These are phyloP conservation scores for Lotus japonicus DNA, from an alignment of 306 rosid genomes.

Conservation along the genomic window DNA sequence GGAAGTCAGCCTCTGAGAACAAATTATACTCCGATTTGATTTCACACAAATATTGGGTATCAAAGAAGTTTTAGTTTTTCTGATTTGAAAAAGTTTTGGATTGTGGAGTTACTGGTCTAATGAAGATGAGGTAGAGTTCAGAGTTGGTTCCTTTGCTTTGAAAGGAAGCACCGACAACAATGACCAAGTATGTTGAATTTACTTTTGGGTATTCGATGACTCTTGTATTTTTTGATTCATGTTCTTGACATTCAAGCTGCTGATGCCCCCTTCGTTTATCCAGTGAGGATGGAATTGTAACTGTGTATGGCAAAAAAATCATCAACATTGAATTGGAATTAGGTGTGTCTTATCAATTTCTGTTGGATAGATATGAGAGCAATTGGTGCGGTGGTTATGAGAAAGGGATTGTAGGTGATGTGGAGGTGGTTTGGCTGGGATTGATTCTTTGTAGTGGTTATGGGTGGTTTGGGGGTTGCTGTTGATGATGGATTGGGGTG, in stretches of 20 bases:
- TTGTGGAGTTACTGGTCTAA: no score
- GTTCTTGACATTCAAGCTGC: neutral
- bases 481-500: no score
- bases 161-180: neutral
- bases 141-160: neutral
- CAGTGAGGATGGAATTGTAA: neutral
- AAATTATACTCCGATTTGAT: constrained; percentile 18
- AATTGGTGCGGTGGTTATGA: no score
- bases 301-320: neutral
- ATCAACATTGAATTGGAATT: neutral
- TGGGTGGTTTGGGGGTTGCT: no score
- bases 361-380: neutral
- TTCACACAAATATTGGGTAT: no score
- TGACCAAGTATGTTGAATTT: neutral
- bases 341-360: neutral
- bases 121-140: neutral
- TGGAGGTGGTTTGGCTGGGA: no score
- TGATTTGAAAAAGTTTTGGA: no score
- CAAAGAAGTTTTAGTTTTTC: no score
- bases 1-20: constrained; percentile 20
- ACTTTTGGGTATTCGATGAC: neutral
- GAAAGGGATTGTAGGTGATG: no score
- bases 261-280: neutral
- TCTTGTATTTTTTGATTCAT: no score
- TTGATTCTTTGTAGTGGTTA: no score